Base-by-base conservation (phyloP, 768 basidiomycete species). In the Plicaturopsis crispa region DNA sequence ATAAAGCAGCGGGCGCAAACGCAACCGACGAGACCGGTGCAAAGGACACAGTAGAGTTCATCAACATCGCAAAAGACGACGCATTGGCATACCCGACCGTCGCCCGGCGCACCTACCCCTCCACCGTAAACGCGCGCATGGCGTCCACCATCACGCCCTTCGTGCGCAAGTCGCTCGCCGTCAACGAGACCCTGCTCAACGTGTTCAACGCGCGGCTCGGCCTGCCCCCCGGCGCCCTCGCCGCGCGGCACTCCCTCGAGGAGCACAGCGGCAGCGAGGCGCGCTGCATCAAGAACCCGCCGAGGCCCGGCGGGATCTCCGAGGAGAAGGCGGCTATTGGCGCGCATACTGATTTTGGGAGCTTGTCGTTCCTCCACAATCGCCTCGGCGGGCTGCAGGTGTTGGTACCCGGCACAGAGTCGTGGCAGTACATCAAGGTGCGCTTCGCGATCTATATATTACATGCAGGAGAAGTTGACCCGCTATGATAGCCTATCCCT, bases 321-420 rank as follows among this genome's bases (percentile, higher is more conserved):
- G 52, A 53, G 5, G 57, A 65, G 5, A 66, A 56, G 33, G 59
- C 65, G n/a, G 61, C 64, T 0, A 52, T 82, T n/a, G 79, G 79
- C 14, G 72, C 74, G 2, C 83, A 84, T 51, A 82, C 80, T 3
- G 82, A 83, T 54, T 84, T 83, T 45, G 80, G 81, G n/a, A 77
- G 75, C n/a, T 52, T 83, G 40, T 77, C 78, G 0, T 75, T 84
- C 61, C 59, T 85, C 40, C 78, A 83, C 48, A 84, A 84, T 50
- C 69, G 67, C 2, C 68, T 84, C 0, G 82, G 83, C 3, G 83
- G 83, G 0, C 60, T 85, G 3, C 83, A 84, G 43, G 80, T 84
- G 0, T 61, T 82, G 33, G 69, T 70, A 1, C 80, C 79, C 1
- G 78, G 75, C 11, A 50, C 67, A 5, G 70, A 77, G 18, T 54